Evolutionary conservation across 2,329 filamentous ascomycete species (phyloP).

Genomic region (Aspergillus eucalypticola): DNA sequence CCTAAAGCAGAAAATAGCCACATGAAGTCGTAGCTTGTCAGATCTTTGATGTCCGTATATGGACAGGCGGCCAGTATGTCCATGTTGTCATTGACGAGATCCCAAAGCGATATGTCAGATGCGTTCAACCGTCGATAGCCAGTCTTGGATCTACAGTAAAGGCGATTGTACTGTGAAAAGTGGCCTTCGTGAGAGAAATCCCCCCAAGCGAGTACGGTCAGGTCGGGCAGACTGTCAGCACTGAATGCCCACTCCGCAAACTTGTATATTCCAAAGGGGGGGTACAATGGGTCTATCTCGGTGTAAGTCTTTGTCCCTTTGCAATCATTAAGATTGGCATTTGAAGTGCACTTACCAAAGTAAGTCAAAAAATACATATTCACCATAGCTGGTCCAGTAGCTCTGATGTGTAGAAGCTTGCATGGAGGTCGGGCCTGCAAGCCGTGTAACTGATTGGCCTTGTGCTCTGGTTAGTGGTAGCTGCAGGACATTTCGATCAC

Average conservation of each 20-base stretch:
- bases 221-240: not conserved
- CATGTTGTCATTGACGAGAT: not conserved
- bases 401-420: not conserved
- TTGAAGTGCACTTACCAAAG: not conserved
- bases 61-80: not conserved
- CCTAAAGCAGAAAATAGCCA: too few species aligned
- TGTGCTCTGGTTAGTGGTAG: not conserved
- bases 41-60: not conserved
- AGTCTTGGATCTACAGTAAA: not conserved
- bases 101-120: not conserved
- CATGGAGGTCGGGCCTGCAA: not conserved
- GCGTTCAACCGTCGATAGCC: not conserved
- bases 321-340: not conserved
- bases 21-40: too few species aligned
- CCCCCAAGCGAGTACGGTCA: not conserved
- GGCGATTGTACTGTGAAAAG: not conserved
- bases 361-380: too few species aligned
- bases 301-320: not conserved
- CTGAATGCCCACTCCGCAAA: slow-evolving; percentile 8
- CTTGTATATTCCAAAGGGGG: not conserved
- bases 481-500: not conserved
- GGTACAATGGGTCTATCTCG: not conserved
- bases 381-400: not conserved
- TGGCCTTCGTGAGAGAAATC: slow-evolving; percentile 6
- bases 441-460: not conserved